Evolutionary conservation across 2,329 filamentous ascomycete genomes (phyloP), one percentile per base, ranked within the genome.

Genomic region (Orbilia quercus): DNA sequence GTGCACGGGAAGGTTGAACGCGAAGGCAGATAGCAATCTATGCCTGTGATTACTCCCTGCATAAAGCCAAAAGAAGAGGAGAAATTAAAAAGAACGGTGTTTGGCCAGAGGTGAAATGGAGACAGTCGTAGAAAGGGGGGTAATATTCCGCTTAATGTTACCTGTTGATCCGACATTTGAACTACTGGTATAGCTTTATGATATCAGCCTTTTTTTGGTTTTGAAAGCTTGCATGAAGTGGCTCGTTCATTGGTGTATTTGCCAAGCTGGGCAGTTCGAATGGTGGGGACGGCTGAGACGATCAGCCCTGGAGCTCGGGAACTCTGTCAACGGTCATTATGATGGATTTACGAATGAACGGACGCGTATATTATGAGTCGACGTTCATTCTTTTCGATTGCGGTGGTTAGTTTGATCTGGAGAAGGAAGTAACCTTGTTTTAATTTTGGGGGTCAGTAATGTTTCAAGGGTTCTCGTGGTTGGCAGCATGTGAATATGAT

Each of bases 221-320:
- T 40, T 14, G 11, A 12, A 16, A 40, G 36, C 5, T 4, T 40
- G n/a, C n/a, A 16, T 2, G 16, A n/a, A n/a, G n/a, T n/a, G n/a
- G n/a, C n/a, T n/a, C 5, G 16, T 5, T 16, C 12, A 45, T 45
- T 16, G 28, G 28, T 45, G n/a, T 20, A 5, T 45, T 51, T 22
- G 47, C 47, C 47, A 51, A 51, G 47, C 6, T 40, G 36, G 36
- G 36, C 6, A 12, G n/a, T n/a, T n/a, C n/a, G n/a, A n/a, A n/a
- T n/a, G 12, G 25, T 23, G 12, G 14, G 22, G 4, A 54, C 31
- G 50, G 50, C 50, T 38, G 31, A 54, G 18, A 40, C 31, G 50
- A 54, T 54, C 25, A 54, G 50, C 50, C 50, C 34, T 54, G 16
- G 34, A 54, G 50, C 50, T 54, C 50, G 7, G 25, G 28, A 38